Conservation (phyloP, 768 basidiomycete species). For the Crassisporium funariophilum region DNA sequence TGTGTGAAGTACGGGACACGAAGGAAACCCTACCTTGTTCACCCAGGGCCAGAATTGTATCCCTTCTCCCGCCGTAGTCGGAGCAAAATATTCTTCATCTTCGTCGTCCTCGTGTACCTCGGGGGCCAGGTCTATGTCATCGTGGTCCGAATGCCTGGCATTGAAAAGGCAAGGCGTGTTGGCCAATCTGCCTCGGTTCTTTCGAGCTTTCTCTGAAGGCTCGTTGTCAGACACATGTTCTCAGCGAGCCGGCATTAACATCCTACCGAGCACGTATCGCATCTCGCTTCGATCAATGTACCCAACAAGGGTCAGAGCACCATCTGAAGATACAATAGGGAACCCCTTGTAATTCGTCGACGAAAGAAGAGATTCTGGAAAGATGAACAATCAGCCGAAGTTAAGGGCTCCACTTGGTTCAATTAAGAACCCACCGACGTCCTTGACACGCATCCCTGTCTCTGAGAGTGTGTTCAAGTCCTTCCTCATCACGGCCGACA, state of each 20-base stretch:
- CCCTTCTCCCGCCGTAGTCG: conserved; percentile 54
- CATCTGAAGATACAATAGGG: conserved; percentile 75
- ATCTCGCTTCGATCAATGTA: conserved; percentile 90
- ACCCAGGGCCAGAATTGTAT: conserved; percentile 89
- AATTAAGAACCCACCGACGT: conserved; percentile 66
- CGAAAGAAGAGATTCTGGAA: conserved; percentile 67
- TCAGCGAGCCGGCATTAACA: conserved; percentile 6
- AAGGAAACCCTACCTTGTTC: conserved; percentile 68
- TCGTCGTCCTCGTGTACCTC: conserved; percentile 71
- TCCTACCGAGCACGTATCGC: conserved; percentile 78
- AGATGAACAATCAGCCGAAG: conserved; percentile 11
- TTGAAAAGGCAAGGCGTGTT: conserved; percentile 78
- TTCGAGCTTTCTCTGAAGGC: conserved; percentile 67
- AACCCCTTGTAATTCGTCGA: conserved; percentile 86
- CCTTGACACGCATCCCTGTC: conserved; percentile 72
- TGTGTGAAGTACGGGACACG: not conserved
- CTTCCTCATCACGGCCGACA: conserved; percentile 87
- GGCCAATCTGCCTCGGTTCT: conserved; percentile 57
- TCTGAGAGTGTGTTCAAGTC: conserved; percentile 75
- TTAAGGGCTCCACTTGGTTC: not conserved
- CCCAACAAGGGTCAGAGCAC: conserved; percentile 67
- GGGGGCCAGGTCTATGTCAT: conserved; percentile 51
- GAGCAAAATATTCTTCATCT: conserved; percentile 60
- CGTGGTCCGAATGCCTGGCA: conserved; percentile 52
- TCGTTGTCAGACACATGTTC: conserved; percentile 6